Conservation (phyloP, 2,329 filamentous ascomycete species). For the Simplicillium sp. region DNA sequence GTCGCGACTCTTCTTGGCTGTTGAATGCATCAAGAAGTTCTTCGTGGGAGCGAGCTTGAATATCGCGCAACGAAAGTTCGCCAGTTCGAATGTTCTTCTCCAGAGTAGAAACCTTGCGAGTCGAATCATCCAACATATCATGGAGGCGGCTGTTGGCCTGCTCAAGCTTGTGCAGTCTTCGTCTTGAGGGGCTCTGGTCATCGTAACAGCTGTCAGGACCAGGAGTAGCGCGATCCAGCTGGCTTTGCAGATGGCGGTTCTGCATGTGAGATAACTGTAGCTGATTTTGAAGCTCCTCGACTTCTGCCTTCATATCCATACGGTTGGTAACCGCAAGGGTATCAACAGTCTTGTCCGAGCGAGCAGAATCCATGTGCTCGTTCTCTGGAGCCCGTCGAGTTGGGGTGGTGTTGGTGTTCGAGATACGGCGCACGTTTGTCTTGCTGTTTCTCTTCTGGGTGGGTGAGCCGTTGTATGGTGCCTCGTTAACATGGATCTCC, state of each 20-base stretch:
- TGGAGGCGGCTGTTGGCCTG: slow-evolving; percentile 85
- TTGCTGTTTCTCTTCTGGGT: slow-evolving; percentile 55
- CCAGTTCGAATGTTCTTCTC: slow-evolving; percentile 82
- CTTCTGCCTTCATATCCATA: slow-evolving; percentile 82
- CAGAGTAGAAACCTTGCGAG: slow-evolving; percentile 81
- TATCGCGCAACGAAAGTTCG: slow-evolving; percentile 79
- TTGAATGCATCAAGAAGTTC: slow-evolving; percentile 89
- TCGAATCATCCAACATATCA: slow-evolving; percentile 88
- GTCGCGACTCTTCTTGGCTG: slow-evolving; percentile 82
- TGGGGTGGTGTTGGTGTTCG: slow-evolving; percentile 63
- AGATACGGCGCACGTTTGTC: slow-evolving; percentile 48
- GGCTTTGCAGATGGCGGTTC: slow-evolving; percentile 83
- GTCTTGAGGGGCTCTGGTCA: slow-evolving; percentile 70
- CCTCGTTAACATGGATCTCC: slow-evolving; percentile 79
- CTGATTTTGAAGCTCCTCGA: slow-evolving; percentile 89
- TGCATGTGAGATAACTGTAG: slow-evolving; percentile 92
- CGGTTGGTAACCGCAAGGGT: slow-evolving; percentile 75
- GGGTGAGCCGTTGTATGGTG: slow-evolving; percentile 64
- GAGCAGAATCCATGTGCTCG: slow-evolving; percentile 60
- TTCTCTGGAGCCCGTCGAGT: slow-evolving; percentile 60
- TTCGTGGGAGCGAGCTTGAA: slow-evolving; percentile 88
- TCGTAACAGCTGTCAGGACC: slow-evolving; percentile 53
- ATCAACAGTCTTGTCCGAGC: slow-evolving; percentile 76
- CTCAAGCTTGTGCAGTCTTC: slow-evolving; percentile 83
- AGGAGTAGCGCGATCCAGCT: slow-evolving; percentile 63